Base-by-base conservation (phyloP, 2,329 filamentous ascomycete species). In the Delphinella strobiligena region DNA sequence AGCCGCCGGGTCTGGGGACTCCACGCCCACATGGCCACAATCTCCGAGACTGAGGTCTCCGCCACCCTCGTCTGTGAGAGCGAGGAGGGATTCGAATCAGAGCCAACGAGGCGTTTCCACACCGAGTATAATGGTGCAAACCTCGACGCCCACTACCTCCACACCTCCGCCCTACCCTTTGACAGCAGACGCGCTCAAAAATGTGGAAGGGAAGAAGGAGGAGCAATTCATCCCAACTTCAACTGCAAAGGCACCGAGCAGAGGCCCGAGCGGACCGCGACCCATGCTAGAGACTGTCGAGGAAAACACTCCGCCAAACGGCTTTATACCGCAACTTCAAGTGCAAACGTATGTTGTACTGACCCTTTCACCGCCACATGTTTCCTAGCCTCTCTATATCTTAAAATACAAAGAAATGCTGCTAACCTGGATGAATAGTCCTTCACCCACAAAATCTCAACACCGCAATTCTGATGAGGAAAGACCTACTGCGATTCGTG, bases 31-130 rank as follows among this genome's bases (percentile, higher is more conserved):
- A 60, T 89, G 83, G 82, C 82, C 84, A 18, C 63, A 81, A 45
- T 88, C 83, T 34, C 83, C 84, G 34, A 74, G 83, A 46, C 59
- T 91, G 47, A 82, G 80, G 56, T 87, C 84, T 5, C 84, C 84
- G 40, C 82, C 84, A 15, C 82, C 82, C 10, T 55, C 64, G 29
- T 52, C 55, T 38, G 58, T 60, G 3, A 60, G 54, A 37, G 67
- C 63, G 19, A 58, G 64, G 55, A 55, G 61, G 40, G 63, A 64
- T 45, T 68, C 66, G 12, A 27, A 27, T 12, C 22, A 7, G 22
- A 27, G 22, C 22, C 22, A 27, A 12, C 7, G 22, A 27, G 22
- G 22, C 7, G 22, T 27, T 12, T 7, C 12, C 22, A 12, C 22
- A 7, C 22, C 22, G 22, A 27, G 22, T 12, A 27, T 27, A 7